phyloP scores from a whole-genome alignment of 2,329 filamentous ascomycete genomes.

The Sarocladiaceae sp. region DNA sequence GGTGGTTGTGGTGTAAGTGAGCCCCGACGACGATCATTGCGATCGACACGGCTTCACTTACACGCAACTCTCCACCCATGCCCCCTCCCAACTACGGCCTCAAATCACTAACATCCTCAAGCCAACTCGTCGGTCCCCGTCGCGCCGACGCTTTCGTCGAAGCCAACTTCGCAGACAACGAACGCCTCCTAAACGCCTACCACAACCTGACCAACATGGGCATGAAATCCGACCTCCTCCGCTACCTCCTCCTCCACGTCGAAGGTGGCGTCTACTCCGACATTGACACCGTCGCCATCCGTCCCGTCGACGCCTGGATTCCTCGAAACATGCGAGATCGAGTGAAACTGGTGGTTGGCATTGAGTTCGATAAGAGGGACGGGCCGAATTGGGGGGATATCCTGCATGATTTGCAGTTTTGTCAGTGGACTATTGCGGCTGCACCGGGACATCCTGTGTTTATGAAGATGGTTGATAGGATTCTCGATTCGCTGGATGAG shows the following conservation, averaged over 20 bases:
- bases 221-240: slow-evolving; percentile 23
- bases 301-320: slow-evolving; percentile 35
- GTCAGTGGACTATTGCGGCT: slow-evolving; percentile 29
- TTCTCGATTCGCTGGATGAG: slow-evolving; percentile 21
- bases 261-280: slow-evolving; percentile 30
- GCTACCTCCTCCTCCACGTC: slow-evolving; percentile 19
- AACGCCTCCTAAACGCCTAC: slow-evolving; percentile 17
- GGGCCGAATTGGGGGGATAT: slow-evolving; percentile 20
- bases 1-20: not conserved
- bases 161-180: slow-evolving; percentile 4
- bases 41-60: not conserved
- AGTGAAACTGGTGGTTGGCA: slow-evolving; percentile 21
- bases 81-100: too few relatives aligned
- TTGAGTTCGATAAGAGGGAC: slow-evolving; percentile 25
- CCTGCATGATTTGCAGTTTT: slow-evolving; percentile 24
- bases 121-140: not conserved
- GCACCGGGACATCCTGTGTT: slow-evolving; percentile 25
- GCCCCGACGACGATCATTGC: not conserved
- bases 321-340: slow-evolving; percentile 15
- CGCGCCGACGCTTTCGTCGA: not conserved
- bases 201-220: slow-evolving; percentile 20
- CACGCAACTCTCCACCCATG: too few relatives aligned
- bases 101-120: not conserved
- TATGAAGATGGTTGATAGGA: slow-evolving; percentile 19
- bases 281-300: slow-evolving; percentile 53